These are phyloP conservation scores for Pseudoneurospora amorphoporcata DNA, from an alignment of 495 filamentous ascomycete genomes.

Conservation along the genomic window DNA sequence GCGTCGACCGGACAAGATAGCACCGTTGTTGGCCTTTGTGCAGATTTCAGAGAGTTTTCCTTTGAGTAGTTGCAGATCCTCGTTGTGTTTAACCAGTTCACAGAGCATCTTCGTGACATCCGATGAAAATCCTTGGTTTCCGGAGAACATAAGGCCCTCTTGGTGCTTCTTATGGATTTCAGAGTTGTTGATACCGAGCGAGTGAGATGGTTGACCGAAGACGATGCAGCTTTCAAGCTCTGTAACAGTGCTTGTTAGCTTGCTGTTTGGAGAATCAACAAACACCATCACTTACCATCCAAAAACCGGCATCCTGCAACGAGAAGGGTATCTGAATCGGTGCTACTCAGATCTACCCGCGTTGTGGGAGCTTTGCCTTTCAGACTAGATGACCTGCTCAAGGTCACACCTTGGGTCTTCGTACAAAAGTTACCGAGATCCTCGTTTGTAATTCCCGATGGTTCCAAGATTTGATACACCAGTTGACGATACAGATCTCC, in stretches of 20 bases:
- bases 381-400: constrained; percentile 12
- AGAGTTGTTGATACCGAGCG: constrained; percentile 21
- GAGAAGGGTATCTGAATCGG: constrained; percentile 25
- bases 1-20: constrained; percentile 26
- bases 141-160: constrained; percentile 10
- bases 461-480: constrained; percentile 30
- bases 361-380: constrained; percentile 31
- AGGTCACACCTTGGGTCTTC: not conserved
- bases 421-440: constrained; percentile 8
- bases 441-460: constrained; percentile 11
- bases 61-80: constrained; percentile 12
- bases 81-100: constrained; percentile 16
- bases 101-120: constrained; percentile 21
- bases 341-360: not conserved
- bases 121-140: constrained; percentile 17
- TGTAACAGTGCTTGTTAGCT: constrained; percentile 13
- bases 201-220: constrained; percentile 11
- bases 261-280: not conserved
- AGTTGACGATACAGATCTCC: constrained; percentile 22
- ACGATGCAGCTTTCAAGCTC: constrained; percentile 34
- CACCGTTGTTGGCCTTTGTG: constrained; percentile 18
- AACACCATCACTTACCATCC: constrained; percentile 27
- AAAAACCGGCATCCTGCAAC: constrained; percentile 33
- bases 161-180: constrained; percentile 26
- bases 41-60: constrained; percentile 17